Evolutionary conservation across 108 stramenopile species (phyloP).

Genomic region (Fistulifera solaris): DNA sequence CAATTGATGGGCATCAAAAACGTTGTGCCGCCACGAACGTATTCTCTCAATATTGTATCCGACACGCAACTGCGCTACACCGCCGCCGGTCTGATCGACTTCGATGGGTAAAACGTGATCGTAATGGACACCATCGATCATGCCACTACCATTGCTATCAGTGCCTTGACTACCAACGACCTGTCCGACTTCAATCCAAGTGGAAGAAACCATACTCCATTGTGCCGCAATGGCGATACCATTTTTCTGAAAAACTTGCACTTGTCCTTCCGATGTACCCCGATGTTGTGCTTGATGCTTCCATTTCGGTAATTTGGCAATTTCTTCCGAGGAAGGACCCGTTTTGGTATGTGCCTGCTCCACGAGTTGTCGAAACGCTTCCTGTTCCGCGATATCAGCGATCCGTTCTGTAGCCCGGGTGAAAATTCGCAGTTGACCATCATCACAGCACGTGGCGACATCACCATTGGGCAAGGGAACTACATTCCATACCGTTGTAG

Average conservation of each 20-base stretch:
- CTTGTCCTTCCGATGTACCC: constrained; percentile 84
- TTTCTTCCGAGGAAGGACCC: constrained; percentile 75
- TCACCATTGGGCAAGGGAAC: constrained; percentile 46
- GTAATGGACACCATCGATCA: constrained; percentile 77
- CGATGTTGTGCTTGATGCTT: constrained; percentile 33
- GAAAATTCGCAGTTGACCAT: constrained; percentile 73
- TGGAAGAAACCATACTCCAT: constrained; percentile 67
- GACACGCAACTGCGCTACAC: constrained; percentile 74
- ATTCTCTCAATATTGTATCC: constrained; percentile 98
- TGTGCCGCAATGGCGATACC: constrained; percentile 90
- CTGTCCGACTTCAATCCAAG: constrained; percentile 95
- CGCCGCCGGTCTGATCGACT: constrained; percentile 80
- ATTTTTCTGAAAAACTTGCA: constrained; percentile 84
- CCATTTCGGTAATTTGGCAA: constrained; percentile 84
- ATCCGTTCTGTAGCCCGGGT: constrained; percentile 47
- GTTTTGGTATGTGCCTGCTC: constrained; percentile 24
- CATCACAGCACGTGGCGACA: constrained; percentile 85
- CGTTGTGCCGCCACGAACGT: constrained; percentile 90
- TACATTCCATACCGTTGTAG: constrained; percentile 72
- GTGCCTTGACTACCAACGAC: constrained; percentile 78
- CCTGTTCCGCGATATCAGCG: constrained; percentile 47
- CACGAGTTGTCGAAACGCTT: constrained; percentile 51
- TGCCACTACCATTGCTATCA: constrained; percentile 6
- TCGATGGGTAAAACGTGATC: constrained; percentile 95
- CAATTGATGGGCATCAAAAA: constrained; percentile 88